These are phyloP conservation scores for Dryadomyces quercus-mongolicae DNA, from an alignment of 2,329 filamentous ascomycete genomes.

Conservation along the genomic window DNA sequence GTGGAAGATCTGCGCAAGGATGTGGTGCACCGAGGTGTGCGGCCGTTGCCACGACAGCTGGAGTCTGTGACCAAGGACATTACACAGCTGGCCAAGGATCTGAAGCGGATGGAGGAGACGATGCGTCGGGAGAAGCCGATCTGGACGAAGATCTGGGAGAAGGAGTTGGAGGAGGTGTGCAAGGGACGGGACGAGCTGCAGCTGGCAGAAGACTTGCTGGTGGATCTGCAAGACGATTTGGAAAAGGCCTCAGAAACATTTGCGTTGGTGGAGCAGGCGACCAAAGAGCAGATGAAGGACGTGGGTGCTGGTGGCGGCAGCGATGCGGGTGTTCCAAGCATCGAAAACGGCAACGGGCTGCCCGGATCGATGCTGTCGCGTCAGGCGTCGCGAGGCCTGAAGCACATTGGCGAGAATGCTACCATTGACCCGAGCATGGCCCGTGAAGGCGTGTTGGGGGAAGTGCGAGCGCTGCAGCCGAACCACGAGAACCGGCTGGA, in stretches of 20 bases:
- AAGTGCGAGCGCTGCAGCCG: constrained; percentile 84
- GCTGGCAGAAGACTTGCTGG: constrained; percentile 88
- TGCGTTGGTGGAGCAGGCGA: constrained; percentile 89
- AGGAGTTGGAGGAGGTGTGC: constrained; percentile 89
- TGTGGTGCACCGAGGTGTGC: constrained; percentile 83
- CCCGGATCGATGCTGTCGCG: constrained; percentile 17
- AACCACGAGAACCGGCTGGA: constrained; percentile 91
- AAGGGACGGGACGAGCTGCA: constrained; percentile 90
- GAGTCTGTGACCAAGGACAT: constrained; percentile 87
- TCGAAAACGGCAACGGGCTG: constrained; percentile 30
- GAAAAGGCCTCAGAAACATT: constrained; percentile 93
- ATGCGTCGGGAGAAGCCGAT: constrained; percentile 85
- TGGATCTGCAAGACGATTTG: constrained; percentile 86
- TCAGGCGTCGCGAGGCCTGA: constrained; percentile 44
- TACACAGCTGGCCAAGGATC: constrained; percentile 63
- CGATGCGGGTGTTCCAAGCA: constrained; percentile 37
- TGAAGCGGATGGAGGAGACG: constrained; percentile 90
- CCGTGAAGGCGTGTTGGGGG: constrained; percentile 83
- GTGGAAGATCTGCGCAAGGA: constrained; percentile 97
- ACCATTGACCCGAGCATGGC: constrained; percentile 60
- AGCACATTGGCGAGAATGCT: constrained; percentile 33
- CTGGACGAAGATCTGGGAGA: constrained; percentile 99
- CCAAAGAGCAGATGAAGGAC: constrained; percentile 91
- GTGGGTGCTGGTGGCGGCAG: constrained; percentile 40
- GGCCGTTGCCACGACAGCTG: constrained; percentile 79